Evolutionary conservation across 1,284 basidiomycete genomes (phyloP).

Genomic region (Cutaneotrichosporon sp.): DNA sequence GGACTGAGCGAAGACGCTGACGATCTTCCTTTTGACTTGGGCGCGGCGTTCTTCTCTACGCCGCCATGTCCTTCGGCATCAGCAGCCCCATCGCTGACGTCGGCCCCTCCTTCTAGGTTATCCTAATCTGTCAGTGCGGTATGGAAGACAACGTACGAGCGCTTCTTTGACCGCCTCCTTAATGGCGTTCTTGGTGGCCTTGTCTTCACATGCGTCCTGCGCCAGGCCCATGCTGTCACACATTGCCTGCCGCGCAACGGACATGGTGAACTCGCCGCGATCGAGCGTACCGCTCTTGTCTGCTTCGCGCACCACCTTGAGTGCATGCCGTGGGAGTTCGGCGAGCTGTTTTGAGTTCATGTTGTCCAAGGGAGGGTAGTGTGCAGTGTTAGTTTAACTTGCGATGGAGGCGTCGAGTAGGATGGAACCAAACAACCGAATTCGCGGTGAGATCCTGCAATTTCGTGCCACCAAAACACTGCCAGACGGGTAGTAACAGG

Average conservation of each 20-base stretch:
- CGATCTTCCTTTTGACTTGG: neutral
- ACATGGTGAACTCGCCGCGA: conserved; percentile 30
- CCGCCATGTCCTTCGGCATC: neutral
- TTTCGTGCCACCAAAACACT: too few relatives aligned
- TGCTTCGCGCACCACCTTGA: conserved; percentile 21
- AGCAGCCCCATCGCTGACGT: conserved; percentile 7
- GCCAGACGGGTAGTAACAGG: too few relatives aligned
- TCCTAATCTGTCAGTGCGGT: conserved; percentile 2
- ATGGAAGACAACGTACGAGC: conserved; percentile 25
- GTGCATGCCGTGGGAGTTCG: conserved; percentile 3
- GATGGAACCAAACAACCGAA: conserved; percentile 13
- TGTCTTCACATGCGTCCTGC: conserved; percentile 19
- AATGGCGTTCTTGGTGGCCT: conserved; percentile 37
- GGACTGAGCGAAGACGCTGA: too few relatives aligned
- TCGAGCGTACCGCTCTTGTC: conserved; percentile 27
- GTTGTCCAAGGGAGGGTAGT: neutral
- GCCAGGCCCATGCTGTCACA: conserved; percentile 25
- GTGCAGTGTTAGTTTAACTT: neutral
- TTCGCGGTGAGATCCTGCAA: too few relatives aligned
- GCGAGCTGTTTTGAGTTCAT: conserved; percentile 7
- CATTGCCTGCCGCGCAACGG: conserved; percentile 21
- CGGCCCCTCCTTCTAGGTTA: conserved; percentile 2
- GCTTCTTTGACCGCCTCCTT: conserved; percentile 43
- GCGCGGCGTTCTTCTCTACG: neutral
- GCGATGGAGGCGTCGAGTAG: neutral